phyloP scores from a whole-genome alignment of 73 alveolate species.

The Paramecium tetraurelia region DNA sequence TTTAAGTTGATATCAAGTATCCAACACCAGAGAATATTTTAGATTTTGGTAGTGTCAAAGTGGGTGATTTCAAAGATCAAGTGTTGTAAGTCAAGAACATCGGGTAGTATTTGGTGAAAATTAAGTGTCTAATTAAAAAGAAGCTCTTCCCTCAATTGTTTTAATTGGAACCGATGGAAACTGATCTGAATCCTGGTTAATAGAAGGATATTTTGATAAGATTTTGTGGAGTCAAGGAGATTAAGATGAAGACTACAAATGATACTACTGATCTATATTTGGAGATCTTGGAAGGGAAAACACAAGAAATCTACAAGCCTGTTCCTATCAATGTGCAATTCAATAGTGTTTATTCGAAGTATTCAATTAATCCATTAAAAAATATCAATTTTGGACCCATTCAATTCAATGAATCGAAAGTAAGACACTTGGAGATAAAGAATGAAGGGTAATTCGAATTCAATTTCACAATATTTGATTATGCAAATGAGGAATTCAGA shows the following conservation, averaged over 20 bases:
- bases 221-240: conserved; percentile 92
- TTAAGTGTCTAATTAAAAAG: conserved; percentile 89
- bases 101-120: conserved; percentile 93
- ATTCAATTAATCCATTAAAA: conserved; percentile 93
- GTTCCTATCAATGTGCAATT: conserved; percentile 94
- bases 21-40: conserved; percentile 77
- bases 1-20: conserved; percentile 89
- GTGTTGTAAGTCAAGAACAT: conserved; percentile 86
- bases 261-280: conserved; percentile 91
- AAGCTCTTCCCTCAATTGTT: conserved; percentile 91
- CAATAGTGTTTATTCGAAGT: conserved; percentile 94
- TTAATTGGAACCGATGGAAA: conserved; percentile 95
- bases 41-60: conserved; percentile 97
- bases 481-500: conserved; percentile 88
- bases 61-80: conserved; percentile 93
- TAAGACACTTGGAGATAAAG: conserved; percentile 91
- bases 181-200: conserved; percentile 91
- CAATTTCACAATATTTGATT: conserved; percentile 94
- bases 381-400: conserved; percentile 98
- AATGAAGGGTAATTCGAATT: conserved; percentile 98
- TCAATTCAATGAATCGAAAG: conserved; percentile 91
- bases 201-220: conserved; percentile 88
- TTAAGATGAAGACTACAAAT: conserved; percentile 91
- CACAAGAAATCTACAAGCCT: conserved; percentile 84
- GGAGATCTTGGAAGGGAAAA: conserved; percentile 93